These are phyloP conservation scores for Pholiota conissans DNA, from an alignment of 768 basidiomycete species.

Conservation along the genomic window DNA sequence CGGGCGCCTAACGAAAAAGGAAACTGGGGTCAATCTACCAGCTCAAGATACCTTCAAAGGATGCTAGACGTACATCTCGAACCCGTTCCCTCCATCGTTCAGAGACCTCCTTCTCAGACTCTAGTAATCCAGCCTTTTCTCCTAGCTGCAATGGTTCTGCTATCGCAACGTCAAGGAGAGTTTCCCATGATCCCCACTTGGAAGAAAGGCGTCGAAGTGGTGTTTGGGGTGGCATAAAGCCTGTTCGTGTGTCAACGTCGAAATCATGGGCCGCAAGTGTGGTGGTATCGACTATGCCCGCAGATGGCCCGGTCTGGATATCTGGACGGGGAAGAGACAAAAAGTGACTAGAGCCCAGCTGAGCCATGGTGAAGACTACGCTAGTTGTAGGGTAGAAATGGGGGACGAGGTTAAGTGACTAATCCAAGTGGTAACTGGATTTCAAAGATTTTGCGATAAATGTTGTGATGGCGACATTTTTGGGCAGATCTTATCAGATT, in stretches of 20 bases:
- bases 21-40: not conserved
- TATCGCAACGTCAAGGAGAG: conserved; percentile 45
- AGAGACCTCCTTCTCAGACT: conserved; percentile 34
- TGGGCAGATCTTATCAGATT: not conserved
- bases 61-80: conserved; percentile 34
- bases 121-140: conserved; percentile 41
- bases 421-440: not conserved
- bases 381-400: not conserved
- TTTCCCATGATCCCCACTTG: conserved; percentile 58
- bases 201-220: conserved; percentile 66
- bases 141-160: conserved; percentile 47
- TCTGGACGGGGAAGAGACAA: conserved; percentile 32
- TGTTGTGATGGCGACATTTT: not conserved
- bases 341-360: conserved; percentile 23
- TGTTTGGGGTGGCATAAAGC: conserved; percentile 83
- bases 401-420: not conserved
- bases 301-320: conserved; percentile 21
- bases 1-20: conserved; percentile 42
- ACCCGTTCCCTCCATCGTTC: conserved; percentile 50
- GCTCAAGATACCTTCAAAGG: not conserved
- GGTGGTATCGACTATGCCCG: conserved; percentile 29
- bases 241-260: conserved; percentile 89
- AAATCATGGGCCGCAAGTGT: conserved; percentile 84
- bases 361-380: not conserved
- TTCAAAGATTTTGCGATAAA: not conserved